Evolutionary conservation across 164 flowering plant genomes (phyloP).

Genomic region (Sextonia rubra): DNA sequence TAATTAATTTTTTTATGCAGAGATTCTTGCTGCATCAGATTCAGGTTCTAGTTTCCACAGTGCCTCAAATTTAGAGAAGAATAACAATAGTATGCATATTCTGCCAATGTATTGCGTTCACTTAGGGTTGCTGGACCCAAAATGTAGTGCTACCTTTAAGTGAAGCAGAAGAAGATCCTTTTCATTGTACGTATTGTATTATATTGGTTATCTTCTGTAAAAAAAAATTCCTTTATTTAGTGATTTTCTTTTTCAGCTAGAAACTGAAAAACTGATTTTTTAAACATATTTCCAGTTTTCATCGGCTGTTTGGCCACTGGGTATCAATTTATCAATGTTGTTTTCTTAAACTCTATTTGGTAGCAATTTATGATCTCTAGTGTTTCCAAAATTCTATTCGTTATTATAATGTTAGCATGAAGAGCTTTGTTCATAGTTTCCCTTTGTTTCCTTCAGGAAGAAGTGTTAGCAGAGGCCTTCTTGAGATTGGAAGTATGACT

Average conservation of each 20-base stretch:
- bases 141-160: too few relatives aligned
- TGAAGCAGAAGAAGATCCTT: not conserved
- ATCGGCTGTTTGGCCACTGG: too few relatives aligned
- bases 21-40: not conserved
- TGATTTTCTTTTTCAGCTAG: not conserved
- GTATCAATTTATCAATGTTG: too few relatives aligned
- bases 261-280: too few relatives aligned
- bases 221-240: not conserved
- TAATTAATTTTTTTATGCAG: not conserved
- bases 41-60: not conserved
- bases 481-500: conserved; percentile 36
- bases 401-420: too few relatives aligned
- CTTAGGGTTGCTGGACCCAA: not conserved
- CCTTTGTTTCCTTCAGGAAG: conserved; percentile 27
- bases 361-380: too few relatives aligned
- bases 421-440: not conserved
- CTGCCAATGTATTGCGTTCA: not conserved
- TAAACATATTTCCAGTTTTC: too few relatives aligned
- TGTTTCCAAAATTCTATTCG: too few relatives aligned
- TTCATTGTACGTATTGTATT: not conserved
- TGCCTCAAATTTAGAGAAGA: too few relatives aligned
- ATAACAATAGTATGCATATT: too few relatives aligned
- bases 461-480: conserved; percentile 33
- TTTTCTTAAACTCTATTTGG: too few relatives aligned
- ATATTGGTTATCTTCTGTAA: not conserved